Percentiles rank a stretch among this genome's conserved stretches.
Evolutionary conservation across 352 stramenopile genomes (phyloP).

Genomic region (Globisporangium apiculatum): DNA sequence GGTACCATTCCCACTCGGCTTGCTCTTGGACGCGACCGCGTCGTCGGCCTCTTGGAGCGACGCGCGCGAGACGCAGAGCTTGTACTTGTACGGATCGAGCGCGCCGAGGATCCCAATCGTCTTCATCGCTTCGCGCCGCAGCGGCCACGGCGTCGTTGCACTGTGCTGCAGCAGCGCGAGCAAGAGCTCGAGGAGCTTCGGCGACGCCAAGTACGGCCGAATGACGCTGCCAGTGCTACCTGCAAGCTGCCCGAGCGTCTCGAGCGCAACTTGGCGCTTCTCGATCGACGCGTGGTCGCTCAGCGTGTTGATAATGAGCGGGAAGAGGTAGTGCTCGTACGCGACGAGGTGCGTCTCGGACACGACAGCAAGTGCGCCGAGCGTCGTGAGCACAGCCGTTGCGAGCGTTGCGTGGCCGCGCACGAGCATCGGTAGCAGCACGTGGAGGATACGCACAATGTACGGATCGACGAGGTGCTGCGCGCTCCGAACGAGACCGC

Average conservation of each 20-base stretch:
- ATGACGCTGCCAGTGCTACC: conserved; percentile 93
- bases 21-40: conserved; percentile 15
- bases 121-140: conserved; percentile 94
- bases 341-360: conserved; percentile 86
- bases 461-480: conserved; percentile 88
- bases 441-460: conserved; percentile 63
- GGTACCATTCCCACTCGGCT: neutral
- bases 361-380: conserved; percentile 91
- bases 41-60: conserved; percentile 70
- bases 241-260: conserved; percentile 92
- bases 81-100: conserved; percentile 95
- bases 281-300: conserved; percentile 94
- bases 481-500: conserved; percentile 67
- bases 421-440: conserved; percentile 84
- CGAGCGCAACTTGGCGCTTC: conserved; percentile 94
- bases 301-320: conserved; percentile 94
- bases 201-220: conserved; percentile 93
- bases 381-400: conserved; percentile 63
- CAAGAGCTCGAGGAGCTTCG: conserved; percentile 93
- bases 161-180: conserved; percentile 92
- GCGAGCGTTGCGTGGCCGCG: conserved; percentile 75
- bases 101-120: conserved; percentile 94
- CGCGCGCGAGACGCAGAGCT: conserved; percentile 62
- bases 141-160: conserved; percentile 83
- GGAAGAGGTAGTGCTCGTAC: conserved; percentile 93